phyloP scores from a whole-genome alignment of 2,329 filamentous ascomycete species.

The Aspergillus quadrilineatus region DNA sequence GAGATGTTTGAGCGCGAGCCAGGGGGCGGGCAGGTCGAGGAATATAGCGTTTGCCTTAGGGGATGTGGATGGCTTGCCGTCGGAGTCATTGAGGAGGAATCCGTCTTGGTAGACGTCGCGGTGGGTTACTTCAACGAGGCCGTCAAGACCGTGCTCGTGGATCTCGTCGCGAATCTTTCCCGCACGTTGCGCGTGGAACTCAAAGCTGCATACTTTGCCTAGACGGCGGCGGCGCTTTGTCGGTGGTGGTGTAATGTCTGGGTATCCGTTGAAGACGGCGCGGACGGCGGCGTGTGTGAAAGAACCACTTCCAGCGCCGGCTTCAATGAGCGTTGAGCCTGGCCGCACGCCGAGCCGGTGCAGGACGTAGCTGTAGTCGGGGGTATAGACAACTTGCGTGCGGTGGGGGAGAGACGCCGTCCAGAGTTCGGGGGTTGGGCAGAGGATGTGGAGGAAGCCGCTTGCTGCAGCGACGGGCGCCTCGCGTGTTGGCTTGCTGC shows the following conservation, averaged over 20 bases:
- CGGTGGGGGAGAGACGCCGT: slow-evolving; percentile 52
- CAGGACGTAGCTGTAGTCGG: slow-evolving; percentile 54
- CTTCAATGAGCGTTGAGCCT: slow-evolving; percentile 50
- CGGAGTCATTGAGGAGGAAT: slow-evolving; percentile 37
- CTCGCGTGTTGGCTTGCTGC: slow-evolving; percentile 16
- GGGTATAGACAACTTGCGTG: slow-evolving; percentile 55
- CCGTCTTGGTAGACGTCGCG: slow-evolving; percentile 52
- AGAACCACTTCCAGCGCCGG: slow-evolving; percentile 53
- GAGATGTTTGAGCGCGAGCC: slow-evolving; percentile 50
- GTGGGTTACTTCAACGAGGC: slow-evolving; percentile 47
- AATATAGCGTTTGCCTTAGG: slow-evolving; percentile 50
- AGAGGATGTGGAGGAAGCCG: slow-evolving; percentile 51
- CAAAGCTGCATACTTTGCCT: slow-evolving; percentile 52
- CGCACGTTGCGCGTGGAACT: slow-evolving; percentile 49
- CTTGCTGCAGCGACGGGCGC: slow-evolving; percentile 42
- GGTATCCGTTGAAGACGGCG: slow-evolving; percentile 50
- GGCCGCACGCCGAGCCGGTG: slow-evolving; percentile 49
- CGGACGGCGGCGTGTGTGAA: slow-evolving; percentile 53
- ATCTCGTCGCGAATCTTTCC: slow-evolving; percentile 45
- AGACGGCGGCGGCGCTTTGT: slow-evolving; percentile 22
- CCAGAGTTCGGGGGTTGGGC: slow-evolving; percentile 53
- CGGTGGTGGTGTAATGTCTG: slow-evolving; percentile 19
- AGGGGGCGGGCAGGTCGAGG: slow-evolving; percentile 52
- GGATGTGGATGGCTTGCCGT: slow-evolving; percentile 23
- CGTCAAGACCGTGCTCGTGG: slow-evolving; percentile 43